These are phyloP conservation scores for Chaetomiaceae sp. DNA, from an alignment of 2,329 filamentous ascomycete genomes.

Conservation along the genomic window DNA sequence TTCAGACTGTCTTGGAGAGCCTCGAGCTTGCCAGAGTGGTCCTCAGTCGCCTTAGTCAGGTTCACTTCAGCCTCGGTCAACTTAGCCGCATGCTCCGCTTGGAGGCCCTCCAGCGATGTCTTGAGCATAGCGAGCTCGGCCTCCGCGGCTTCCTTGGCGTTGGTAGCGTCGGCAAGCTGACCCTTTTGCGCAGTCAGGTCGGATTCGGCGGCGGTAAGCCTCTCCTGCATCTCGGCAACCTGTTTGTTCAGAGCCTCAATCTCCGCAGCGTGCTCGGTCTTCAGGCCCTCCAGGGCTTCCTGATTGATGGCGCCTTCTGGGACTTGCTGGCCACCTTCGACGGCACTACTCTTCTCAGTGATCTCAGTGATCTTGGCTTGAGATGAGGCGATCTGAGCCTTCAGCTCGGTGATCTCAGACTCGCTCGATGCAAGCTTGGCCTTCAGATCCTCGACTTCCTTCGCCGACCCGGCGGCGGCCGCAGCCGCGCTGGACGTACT, in stretches of 20 bases:
- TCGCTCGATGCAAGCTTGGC: conserved; percentile 56
- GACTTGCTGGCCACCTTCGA: conserved; percentile 35
- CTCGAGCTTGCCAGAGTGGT: conserved; percentile 48
- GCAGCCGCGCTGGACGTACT: conserved; percentile 32
- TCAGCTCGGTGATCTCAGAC: conserved; percentile 53
- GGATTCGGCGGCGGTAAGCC: conserved; percentile 48
- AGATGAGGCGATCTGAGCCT: conserved; percentile 51
- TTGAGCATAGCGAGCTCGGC: conserved; percentile 46
- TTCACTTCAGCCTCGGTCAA: conserved; percentile 37
- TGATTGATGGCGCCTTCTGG: conserved; percentile 40
- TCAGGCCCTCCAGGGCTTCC: conserved; percentile 45
- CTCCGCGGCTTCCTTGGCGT: conserved; percentile 46
- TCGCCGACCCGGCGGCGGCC: conserved; percentile 42
- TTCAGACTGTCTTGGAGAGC: conserved; percentile 47
- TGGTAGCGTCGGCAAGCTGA: conserved; percentile 46
- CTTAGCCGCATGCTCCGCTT: conserved; percentile 39
- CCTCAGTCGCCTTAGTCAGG: conserved; percentile 39
- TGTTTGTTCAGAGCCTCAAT: conserved; percentile 45
- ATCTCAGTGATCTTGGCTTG: conserved; percentile 54
- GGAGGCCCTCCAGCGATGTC: conserved; percentile 45
- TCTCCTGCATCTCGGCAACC: conserved; percentile 46
- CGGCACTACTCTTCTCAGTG: conserved; percentile 41
- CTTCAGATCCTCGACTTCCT: conserved; percentile 58
- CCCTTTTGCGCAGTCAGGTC: conserved; percentile 48
- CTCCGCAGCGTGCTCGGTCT: conserved; percentile 47